Evolutionary conservation across 805 yeast genomes (phyloP), one percentile per base, ranked within the genome.

Genomic region (Wickerhamiella vanderwaltii): DNA sequence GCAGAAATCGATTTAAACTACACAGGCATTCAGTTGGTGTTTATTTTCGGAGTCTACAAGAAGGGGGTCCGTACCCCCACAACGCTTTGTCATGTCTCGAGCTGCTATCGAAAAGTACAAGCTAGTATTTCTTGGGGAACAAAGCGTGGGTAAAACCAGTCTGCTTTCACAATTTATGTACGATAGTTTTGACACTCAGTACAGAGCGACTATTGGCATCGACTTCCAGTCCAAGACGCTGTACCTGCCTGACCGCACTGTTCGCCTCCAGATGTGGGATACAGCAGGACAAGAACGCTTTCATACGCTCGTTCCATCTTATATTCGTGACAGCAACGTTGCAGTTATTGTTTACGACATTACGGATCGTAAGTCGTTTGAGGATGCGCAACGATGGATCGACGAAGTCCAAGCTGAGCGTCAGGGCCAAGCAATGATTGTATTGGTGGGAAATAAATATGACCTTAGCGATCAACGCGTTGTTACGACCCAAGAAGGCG

Each of bases 271-370:
- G 64, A 66, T 91, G 45, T 91, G 98, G 97, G 97, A 87, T 59
- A 87, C 97, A 3, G 95, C 95, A 1, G 95, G 97, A 12, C 97
- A 87, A 63, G 98, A 91, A 61, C 67, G 98, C 52, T 91, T 91
- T 67, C 70, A 97, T 56, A 81, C 94, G 13, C 71, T 91, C 58
- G 88, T 91, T 44, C 98, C 98, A 3, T 80, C 94, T 9, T 91
- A 91, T 57, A 91, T 91, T 46, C 71, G 98, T 52, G 98, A 91
- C 61, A 81, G 93, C 12, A 86, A 87, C 53, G 97, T 91, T n/a
- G 97, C 98, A 0, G 93, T 91, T 35, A 79, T 91, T 20, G 95
- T 93, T 17, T 88, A 88, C 63, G 98, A 91, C 59, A 80, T 88
- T 45, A 85, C 96, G 6, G 80, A 77, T 56, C 64, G 65, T 29